Evolutionary conservation across 306 rosid species (phyloP).

Genomic region (Cucumis melo): DNA sequence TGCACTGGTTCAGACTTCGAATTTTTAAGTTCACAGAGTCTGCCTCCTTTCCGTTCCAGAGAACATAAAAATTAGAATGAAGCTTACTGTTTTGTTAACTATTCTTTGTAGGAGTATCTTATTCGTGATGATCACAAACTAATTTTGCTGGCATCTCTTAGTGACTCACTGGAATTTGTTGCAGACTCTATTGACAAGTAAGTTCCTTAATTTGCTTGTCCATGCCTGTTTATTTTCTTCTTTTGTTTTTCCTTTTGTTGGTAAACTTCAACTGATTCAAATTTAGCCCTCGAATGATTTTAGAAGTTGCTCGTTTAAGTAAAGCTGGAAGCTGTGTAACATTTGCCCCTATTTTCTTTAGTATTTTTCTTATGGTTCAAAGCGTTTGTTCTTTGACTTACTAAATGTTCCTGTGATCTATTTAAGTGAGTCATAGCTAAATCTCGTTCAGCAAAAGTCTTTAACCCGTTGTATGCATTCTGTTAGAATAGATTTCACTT

Average conservation of each 20-base stretch:
- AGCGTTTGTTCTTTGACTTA: not conserved
- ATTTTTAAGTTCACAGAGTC: not conserved
- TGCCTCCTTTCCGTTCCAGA: not conserved
- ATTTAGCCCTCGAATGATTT: not conserved
- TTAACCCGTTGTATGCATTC: too few species aligned
- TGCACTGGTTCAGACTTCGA: not conserved
- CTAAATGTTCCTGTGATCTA: not conserved
- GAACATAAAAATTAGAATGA: not conserved
- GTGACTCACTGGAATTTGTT: constrained; percentile 94
- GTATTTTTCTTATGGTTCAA: not conserved
- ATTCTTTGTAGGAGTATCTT: constrained; percentile 61
- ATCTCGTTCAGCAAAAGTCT: not conserved
- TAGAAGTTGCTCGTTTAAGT: not conserved
- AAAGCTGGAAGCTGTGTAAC: too few species aligned
- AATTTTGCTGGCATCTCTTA: constrained; percentile 91
- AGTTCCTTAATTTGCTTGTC: constrained; percentile 20
- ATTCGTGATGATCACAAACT: constrained; percentile 94
- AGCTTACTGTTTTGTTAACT: constrained; percentile 4
- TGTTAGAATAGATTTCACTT: too few species aligned
- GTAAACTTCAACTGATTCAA: not conserved
- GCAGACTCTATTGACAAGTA: constrained; percentile 93
- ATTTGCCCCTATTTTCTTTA: not conserved
- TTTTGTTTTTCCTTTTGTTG: not conserved
- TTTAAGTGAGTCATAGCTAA: not conserved
- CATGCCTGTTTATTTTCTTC: not conserved